phyloP scores from a whole-genome alignment of 179 eudicot genomes.

The Beta corolliflora region DNA sequence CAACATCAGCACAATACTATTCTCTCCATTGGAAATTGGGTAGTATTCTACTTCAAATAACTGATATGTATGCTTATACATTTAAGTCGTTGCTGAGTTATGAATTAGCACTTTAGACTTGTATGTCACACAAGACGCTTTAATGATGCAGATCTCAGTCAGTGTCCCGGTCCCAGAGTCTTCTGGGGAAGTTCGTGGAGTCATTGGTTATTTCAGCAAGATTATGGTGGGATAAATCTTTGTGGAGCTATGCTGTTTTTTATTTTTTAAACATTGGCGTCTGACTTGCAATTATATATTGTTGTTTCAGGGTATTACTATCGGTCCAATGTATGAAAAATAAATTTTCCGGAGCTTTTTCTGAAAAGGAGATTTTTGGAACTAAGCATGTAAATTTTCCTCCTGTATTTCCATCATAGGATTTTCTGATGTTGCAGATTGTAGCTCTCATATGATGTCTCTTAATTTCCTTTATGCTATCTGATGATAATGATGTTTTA shows the following conservation, averaged over 20 bases:
- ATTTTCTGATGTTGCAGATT: neutral
- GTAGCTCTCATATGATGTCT: neutral
- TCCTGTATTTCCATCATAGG: slow-evolving; percentile 15
- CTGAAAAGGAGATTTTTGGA: slow-evolving; percentile 81
- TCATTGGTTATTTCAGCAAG: slow-evolving; percentile 66
- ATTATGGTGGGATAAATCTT: slow-evolving; percentile 59
- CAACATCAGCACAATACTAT: slow-evolving; percentile 54
- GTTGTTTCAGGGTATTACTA: slow-evolving; percentile 71
- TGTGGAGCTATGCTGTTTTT: slow-evolving; percentile 3
- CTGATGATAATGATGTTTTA: neutral
- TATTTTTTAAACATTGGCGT: neutral
- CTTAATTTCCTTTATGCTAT: neutral
- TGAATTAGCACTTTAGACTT: neutral
- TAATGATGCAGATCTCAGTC: slow-evolving; percentile 55
- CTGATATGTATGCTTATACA: slow-evolving; percentile 3
- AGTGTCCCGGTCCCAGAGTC: slow-evolving; percentile 53
- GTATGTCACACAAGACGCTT: slow-evolving; percentile 19
- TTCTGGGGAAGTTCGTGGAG: slow-evolving; percentile 59
- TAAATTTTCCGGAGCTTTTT: slow-evolving; percentile 62
- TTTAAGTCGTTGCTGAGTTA: neutral
- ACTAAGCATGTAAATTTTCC: slow-evolving; percentile 68
- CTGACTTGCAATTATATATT: slow-evolving; percentile 24
- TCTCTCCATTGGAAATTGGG: slow-evolving; percentile 88
- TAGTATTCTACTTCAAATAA: slow-evolving; percentile 29
- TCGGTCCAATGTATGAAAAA: slow-evolving; percentile 69